These are phyloP conservation scores for Phytophthora crassamura DNA, from an alignment of 352 stramenopile species.

Conservation along the genomic window DNA sequence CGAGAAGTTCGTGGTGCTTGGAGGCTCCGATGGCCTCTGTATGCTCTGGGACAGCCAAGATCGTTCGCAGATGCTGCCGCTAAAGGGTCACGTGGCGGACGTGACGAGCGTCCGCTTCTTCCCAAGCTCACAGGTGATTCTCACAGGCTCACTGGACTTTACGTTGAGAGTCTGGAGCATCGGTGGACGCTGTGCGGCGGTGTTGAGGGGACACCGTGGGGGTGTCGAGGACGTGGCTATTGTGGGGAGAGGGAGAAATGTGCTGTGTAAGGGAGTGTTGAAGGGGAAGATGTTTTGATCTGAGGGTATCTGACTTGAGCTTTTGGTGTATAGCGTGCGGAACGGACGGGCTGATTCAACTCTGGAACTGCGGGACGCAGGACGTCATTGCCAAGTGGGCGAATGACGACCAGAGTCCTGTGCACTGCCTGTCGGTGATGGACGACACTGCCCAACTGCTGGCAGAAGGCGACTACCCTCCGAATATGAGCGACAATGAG, in stretches of 20 bases:
- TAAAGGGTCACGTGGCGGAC: slow-evolving; percentile 66
- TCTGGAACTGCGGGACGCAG: slow-evolving; percentile 72
- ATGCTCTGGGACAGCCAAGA: slow-evolving; percentile 54
- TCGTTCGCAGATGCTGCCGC: slow-evolving; percentile 33
- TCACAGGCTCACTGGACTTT: slow-evolving; percentile 78
- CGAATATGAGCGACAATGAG: slow-evolving; percentile 35
- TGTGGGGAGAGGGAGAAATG: slow-evolving; percentile 68
- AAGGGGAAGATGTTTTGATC: slow-evolving; percentile 8
- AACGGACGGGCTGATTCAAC: slow-evolving; percentile 65
- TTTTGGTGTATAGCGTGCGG: slow-evolving; percentile 49
- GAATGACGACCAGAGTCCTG: slow-evolving; percentile 58
- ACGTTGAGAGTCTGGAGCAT: slow-evolving; percentile 77
- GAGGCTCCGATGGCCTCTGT: slow-evolving; percentile 61
- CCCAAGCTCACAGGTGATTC: slow-evolving; percentile 70
- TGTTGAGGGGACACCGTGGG: slow-evolving; percentile 65
- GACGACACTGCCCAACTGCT: slow-evolving; percentile 36
- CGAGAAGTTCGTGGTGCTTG: slow-evolving; percentile 57
- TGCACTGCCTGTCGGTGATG: slow-evolving; percentile 60
- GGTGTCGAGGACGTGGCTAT: slow-evolving; percentile 69
- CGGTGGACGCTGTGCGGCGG: slow-evolving; percentile 55
- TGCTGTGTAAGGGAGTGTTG: slow-evolving; percentile 64
- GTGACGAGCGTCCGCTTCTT: slow-evolving; percentile 72
- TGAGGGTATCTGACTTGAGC: neutral
- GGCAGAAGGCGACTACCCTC: slow-evolving; percentile 17
- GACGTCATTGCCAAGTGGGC: slow-evolving; percentile 65